These are phyloP conservation scores for Ceratocystiopsis minuta DNA, from an alignment of 2,329 filamentous ascomycete genomes.

Conservation along the genomic window DNA sequence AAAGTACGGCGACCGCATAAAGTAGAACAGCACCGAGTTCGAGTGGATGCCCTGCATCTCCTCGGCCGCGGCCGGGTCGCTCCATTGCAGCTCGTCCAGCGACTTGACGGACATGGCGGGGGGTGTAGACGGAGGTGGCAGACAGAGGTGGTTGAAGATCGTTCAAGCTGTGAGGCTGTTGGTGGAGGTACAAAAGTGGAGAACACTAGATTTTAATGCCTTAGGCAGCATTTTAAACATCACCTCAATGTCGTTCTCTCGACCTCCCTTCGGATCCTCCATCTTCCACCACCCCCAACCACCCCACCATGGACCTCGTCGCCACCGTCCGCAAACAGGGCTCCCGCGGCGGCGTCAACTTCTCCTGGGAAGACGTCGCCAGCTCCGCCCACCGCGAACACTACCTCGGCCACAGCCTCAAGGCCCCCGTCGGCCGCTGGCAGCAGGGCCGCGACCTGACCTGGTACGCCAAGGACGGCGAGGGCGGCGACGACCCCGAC, in stretches of 20 bases:
- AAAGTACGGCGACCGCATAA: conserved; percentile 49
- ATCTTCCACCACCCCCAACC: not conserved
- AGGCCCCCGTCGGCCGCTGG: conserved; percentile 85
- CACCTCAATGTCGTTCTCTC: no score
- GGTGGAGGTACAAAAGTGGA: no score
- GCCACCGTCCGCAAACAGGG: conserved; percentile 80
- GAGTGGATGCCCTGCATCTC: conserved; percentile 39
- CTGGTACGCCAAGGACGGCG: conserved; percentile 45
- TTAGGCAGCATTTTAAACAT: no score
- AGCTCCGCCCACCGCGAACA: conserved; percentile 75
- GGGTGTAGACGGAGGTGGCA: no score
- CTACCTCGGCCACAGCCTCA: conserved; percentile 75
- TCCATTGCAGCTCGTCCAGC: conserved; percentile 52
- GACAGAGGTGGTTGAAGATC: no score
- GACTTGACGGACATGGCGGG: conserved; percentile 21
- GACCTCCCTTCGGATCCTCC: no score
- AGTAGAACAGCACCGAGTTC: conserved; percentile 50
- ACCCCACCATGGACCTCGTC: conserved; percentile 63
- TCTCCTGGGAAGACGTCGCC: conserved; percentile 92
- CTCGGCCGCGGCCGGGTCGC: conserved; percentile 29
- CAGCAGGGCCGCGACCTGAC: conserved; percentile 54
- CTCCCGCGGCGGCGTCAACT: conserved; percentile 84
- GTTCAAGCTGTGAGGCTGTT: no score
- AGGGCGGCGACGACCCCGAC: conserved; percentile 18
- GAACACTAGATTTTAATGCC: no score